Evolutionary conservation across 345 rosid genomes (phyloP).

Genomic region (Jatropha curcas): DNA sequence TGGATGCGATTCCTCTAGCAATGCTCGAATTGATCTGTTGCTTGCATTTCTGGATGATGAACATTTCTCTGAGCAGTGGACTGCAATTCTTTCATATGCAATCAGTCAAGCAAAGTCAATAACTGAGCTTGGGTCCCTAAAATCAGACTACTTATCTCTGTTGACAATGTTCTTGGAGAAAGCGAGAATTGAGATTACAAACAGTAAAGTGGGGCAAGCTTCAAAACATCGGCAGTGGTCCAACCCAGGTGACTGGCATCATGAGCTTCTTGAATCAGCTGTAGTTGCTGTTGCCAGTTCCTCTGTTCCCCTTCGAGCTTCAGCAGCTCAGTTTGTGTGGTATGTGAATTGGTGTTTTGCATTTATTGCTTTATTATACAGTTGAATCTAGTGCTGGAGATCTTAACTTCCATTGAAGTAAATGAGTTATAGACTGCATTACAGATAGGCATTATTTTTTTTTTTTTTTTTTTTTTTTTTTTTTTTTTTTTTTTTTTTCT

Average conservation of each 20-base stretch:
- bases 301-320: slow-evolving; percentile 38
- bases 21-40: slow-evolving; percentile 68
- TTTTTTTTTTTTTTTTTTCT: too few species aligned
- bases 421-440: neutral
- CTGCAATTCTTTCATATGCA: slow-evolving; percentile 56
- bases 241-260: slow-evolving; percentile 66
- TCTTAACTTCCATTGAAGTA: neutral
- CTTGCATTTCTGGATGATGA: slow-evolving; percentile 79
- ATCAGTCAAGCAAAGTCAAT: slow-evolving; percentile 40
- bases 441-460: neutral
- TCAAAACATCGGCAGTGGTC: slow-evolving; percentile 42
- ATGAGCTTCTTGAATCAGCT: slow-evolving; percentile 71
- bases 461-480: neutral
- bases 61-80: slow-evolving; percentile 74
- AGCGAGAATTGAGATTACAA: slow-evolving; percentile 55
- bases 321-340: slow-evolving; percentile 64
- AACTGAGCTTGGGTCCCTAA: slow-evolving; percentile 27
- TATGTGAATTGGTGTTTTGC: slow-evolving; percentile 34
- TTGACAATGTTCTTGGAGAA: slow-evolving; percentile 69
- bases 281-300: slow-evolving; percentile 57
- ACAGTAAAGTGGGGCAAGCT: slow-evolving; percentile 41
- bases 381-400: neutral
- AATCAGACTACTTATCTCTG: slow-evolving; percentile 39
- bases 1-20: slow-evolving; percentile 44
- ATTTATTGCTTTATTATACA: neutral